Evolutionary conservation across 148 eudicot species (phyloP).

Genomic region (Linanthus parryae): DNA sequence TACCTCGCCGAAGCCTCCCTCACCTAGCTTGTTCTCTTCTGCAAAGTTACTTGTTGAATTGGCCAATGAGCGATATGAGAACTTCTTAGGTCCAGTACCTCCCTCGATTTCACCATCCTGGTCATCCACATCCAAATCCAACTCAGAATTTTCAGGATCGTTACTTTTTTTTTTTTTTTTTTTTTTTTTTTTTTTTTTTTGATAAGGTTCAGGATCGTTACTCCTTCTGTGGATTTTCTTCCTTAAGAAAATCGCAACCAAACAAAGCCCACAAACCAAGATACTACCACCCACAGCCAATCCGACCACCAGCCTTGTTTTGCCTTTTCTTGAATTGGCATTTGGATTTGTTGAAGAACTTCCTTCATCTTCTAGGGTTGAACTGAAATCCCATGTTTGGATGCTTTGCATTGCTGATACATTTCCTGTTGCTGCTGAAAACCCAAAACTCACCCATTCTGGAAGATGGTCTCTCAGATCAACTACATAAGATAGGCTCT

Average conservation of each 20-base stretch:
- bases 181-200: too few species aligned
- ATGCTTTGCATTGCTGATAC: background rate
- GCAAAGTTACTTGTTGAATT: background rate
- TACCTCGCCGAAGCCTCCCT: conserved; percentile 7
- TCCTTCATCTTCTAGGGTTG: background rate
- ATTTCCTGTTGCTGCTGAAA: conserved; percentile 12
- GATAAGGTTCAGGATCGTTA: too few species aligned
- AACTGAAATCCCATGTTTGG: conserved; percentile 8
- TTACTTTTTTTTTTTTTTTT: too few species aligned
- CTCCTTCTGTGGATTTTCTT: background rate
- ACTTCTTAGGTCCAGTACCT: conserved; percentile 8
- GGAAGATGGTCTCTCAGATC: conserved; percentile 10
- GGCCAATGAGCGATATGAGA: conserved; percentile 1
- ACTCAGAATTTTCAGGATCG: background rate
- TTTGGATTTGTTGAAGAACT: background rate
- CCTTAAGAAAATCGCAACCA: background rate
- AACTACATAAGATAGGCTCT: conserved; percentile 1
- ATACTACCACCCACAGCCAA: background rate
- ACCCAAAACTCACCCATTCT: conserved; percentile 9
- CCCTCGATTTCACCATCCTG: background rate
- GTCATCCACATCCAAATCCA: background rate
- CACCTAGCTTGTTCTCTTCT: conserved; percentile 4
- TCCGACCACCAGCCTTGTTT: background rate
- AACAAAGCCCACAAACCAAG: background rate
- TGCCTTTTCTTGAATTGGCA: background rate